phyloP scores from a whole-genome alignment of 805 yeast genomes.

The Candida ulmi region DNA sequence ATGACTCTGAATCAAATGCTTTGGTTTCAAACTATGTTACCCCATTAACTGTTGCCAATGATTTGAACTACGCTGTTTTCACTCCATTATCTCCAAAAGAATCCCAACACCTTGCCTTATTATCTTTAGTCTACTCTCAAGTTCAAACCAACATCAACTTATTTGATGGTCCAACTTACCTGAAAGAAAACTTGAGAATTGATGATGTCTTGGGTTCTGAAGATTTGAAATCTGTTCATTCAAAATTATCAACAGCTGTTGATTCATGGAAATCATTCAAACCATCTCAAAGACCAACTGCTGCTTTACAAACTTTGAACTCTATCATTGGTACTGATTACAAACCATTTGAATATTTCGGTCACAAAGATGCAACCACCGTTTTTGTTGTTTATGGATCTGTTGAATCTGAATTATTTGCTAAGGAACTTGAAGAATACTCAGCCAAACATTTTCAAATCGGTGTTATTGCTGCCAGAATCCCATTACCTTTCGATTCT shows the following conservation, averaged over 20 bases:
- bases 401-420: constrained; percentile 51
- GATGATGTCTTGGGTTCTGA: constrained; percentile 39
- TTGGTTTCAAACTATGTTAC: constrained; percentile 60
- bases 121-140: constrained; percentile 59
- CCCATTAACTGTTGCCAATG: constrained; percentile 56
- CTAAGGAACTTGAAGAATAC: constrained; percentile 35
- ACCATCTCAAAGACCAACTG: constrained; percentile 33
- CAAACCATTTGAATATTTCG: constrained; percentile 65
- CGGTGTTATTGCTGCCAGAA: constrained; percentile 67
- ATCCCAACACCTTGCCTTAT: constrained; percentile 59
- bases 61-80: constrained; percentile 60
- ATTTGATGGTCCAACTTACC: constrained; percentile 73
- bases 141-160: constrained; percentile 55
- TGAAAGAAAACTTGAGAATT: constrained; percentile 38
- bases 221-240: constrained; percentile 31
- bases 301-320: constrained; percentile 48
- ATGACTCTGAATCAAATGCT: constrained; percentile 44
- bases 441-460: constrained; percentile 33
- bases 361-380: constrained; percentile 54
- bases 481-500: constrained; percentile 75
- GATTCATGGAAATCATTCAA: constrained; percentile 22
- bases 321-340: constrained; percentile 46
- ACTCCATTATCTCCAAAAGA: constrained; percentile 60
- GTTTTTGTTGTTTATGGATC: constrained; percentile 85
- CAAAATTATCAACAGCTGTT: constrained; percentile 29